phyloP scores from a whole-genome alignment of 108 stramenopile species.

The Cyclotella cryptica region DNA sequence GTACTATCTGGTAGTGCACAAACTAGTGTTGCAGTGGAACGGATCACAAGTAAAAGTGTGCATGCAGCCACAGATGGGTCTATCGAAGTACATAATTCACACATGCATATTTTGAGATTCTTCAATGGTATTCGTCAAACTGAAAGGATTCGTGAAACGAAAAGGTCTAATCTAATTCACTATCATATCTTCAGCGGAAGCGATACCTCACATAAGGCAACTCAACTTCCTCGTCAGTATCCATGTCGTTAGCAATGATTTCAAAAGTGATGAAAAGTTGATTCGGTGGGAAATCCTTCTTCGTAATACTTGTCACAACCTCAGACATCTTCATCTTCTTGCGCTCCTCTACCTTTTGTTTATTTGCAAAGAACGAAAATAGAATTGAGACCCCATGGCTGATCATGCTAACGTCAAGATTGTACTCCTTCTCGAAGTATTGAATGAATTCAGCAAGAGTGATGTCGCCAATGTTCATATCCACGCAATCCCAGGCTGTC shows the following conservation, averaged over 20 bases:
- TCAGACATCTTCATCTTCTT: constrained; percentile 95
- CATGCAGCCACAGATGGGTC: too few relatives aligned
- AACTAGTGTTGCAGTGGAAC: too few relatives aligned
- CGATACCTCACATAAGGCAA: constrained; percentile 91
- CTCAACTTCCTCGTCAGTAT: constrained; percentile 95
- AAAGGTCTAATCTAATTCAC: too few relatives aligned
- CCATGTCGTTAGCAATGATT: constrained; percentile 91
- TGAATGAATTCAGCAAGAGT: constrained; percentile 94
- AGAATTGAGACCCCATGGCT: constrained; percentile 96
- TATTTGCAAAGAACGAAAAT: constrained; percentile 97
- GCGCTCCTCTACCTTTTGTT: constrained; percentile 94
- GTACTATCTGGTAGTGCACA: too few relatives aligned
- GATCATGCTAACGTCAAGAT: constrained; percentile 97
- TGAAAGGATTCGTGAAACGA: too few relatives aligned
- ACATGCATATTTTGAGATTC: too few relatives aligned
- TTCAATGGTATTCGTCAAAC: too few relatives aligned
- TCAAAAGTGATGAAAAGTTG: constrained; percentile 93
- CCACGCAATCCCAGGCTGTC: constrained; percentile 97
- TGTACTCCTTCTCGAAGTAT: constrained; percentile 92
- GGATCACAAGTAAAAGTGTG: too few relatives aligned
- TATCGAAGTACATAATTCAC: too few relatives aligned
- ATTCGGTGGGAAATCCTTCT: constrained; percentile 88
- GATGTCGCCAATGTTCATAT: constrained; percentile 85
- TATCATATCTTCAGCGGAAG: constrained; percentile 63
- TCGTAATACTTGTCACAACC: constrained; percentile 87